Percentiles rank a stretch among this genome's conserved stretches.
phyloP scores from a whole-genome alignment of 805 yeast species.

The Candida koratica region DNA sequence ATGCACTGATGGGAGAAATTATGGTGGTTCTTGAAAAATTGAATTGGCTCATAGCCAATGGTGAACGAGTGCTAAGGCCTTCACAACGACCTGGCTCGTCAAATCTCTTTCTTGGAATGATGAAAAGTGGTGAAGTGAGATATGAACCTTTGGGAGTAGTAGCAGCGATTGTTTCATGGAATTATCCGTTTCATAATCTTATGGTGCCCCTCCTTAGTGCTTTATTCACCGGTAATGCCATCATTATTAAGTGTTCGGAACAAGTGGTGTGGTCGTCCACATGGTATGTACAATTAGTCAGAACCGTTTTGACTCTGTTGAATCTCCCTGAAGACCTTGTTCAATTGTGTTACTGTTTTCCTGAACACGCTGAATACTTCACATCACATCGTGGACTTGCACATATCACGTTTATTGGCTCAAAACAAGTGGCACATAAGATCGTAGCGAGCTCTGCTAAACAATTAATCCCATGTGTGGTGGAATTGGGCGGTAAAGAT shows the following conservation, averaged over 20 bases:
- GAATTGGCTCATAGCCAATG: slow-evolving; percentile 84
- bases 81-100: slow-evolving; percentile 85
- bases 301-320: slow-evolving; percentile 65
- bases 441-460: slow-evolving; percentile 81
- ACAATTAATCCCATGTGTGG: slow-evolving; percentile 89
- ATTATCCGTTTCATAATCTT: slow-evolving; percentile 92
- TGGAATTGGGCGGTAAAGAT: slow-evolving; percentile 96
- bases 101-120: slow-evolving; percentile 69
- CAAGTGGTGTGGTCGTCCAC: slow-evolving; percentile 93
- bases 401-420: slow-evolving; percentile 94
- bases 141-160: slow-evolving; percentile 91
- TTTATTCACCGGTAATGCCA: slow-evolving; percentile 85
- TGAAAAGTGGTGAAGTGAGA: slow-evolving; percentile 89
- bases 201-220: slow-evolving; percentile 91
- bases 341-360: slow-evolving; percentile 85
- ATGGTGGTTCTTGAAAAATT: slow-evolving; percentile 91
- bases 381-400: slow-evolving; percentile 77
- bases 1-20: slow-evolving; percentile 95
- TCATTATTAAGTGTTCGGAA: slow-evolving; percentile 91
- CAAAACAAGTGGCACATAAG: slow-evolving; percentile 88
- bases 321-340: slow-evolving; percentile 79
- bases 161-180: slow-evolving; percentile 92
- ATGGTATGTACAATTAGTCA: slow-evolving; percentile 69
- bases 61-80: slow-evolving; percentile 65
- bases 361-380: slow-evolving; percentile 81